Evolutionary conservation across 805 yeast species (phyloP).

Genomic region (Zygotorulaspora chibaensis): DNA sequence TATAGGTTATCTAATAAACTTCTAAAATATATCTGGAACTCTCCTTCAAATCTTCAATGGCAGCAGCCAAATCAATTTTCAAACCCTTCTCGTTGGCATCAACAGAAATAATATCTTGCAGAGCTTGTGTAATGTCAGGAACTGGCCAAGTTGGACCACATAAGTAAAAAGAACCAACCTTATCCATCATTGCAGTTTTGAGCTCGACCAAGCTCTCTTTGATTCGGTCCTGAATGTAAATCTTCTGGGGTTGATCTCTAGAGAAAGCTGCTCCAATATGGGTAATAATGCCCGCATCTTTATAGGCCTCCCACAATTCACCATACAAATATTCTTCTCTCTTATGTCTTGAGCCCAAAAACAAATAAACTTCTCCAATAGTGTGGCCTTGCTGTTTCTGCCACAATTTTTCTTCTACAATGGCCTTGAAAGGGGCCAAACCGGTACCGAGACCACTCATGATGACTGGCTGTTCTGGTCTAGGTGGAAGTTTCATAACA

Average conservation of each 20-base stretch:
- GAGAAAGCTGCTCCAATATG: constrained; percentile 97
- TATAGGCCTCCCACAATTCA: constrained; percentile 95
- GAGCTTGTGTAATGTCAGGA: constrained; percentile 88
- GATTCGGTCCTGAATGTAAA: constrained; percentile 91
- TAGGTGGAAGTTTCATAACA: constrained; percentile 91
- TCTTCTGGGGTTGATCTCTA: constrained; percentile 92
- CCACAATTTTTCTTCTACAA: constrained; percentile 91
- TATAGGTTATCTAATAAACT: constrained; percentile 57
- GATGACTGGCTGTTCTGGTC: constrained; percentile 81
- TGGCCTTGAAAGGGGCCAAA: constrained; percentile 96
- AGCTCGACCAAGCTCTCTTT: constrained; percentile 68
- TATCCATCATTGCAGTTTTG: constrained; percentile 70
- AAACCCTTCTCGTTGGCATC: constrained; percentile 69
- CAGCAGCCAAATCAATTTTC: constrained; percentile 66
- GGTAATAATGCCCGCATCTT: constrained; percentile 86
- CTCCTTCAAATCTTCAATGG: constrained; percentile 91
- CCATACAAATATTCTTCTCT: constrained; percentile 94
- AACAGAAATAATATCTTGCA: constrained; percentile 69
- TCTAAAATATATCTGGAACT: constrained; percentile 87
- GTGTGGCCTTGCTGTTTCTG: constrained; percentile 84
- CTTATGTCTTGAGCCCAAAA: constrained; percentile 91
- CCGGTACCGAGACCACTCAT: constrained; percentile 99
- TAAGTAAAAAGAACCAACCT: constrained; percentile 86
- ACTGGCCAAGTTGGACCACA: constrained; percentile 99
- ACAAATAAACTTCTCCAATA: constrained; percentile 84